Conservation (phyloP, 2,329 filamentous ascomycete species). For the Ceratocystis smalleyi region DNA sequence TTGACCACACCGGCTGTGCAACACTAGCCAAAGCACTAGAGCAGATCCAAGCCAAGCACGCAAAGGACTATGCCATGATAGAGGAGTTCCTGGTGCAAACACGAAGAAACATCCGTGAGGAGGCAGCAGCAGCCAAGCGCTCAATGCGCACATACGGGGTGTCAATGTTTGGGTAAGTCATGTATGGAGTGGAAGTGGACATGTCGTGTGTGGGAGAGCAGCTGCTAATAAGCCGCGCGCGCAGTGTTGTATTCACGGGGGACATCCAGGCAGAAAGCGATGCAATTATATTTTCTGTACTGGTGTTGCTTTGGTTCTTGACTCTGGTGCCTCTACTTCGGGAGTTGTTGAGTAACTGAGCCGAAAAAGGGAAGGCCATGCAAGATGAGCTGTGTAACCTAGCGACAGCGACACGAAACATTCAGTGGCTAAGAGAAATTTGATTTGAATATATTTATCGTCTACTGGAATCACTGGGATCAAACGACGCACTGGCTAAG, state of each 20-base stretch:
- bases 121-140: not conserved
- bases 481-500: too few species aligned
- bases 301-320: not conserved
- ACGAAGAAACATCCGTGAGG: not conserved
- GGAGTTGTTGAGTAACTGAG: not conserved
- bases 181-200: not conserved
- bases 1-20: not conserved
- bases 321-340: not conserved
- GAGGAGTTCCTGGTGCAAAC: not conserved
- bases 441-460: too few species aligned
- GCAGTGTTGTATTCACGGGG: not conserved
- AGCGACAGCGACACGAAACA: too few species aligned
- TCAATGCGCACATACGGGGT: constrained; percentile 1
- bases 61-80: not conserved
- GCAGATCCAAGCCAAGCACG: not conserved
- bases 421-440: too few species aligned
- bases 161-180: not conserved
- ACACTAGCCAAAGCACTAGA: not conserved
- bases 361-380: not conserved
- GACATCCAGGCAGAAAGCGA: not conserved
- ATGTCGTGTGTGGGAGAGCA: not conserved
- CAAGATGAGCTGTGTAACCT: too few species aligned
- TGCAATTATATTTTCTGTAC: not conserved
- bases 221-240: not conserved
- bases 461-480: too few species aligned